phyloP scores from a whole-genome alignment of 192 early-diverging fungal genomes.

The Coemansia sp. region DNA sequence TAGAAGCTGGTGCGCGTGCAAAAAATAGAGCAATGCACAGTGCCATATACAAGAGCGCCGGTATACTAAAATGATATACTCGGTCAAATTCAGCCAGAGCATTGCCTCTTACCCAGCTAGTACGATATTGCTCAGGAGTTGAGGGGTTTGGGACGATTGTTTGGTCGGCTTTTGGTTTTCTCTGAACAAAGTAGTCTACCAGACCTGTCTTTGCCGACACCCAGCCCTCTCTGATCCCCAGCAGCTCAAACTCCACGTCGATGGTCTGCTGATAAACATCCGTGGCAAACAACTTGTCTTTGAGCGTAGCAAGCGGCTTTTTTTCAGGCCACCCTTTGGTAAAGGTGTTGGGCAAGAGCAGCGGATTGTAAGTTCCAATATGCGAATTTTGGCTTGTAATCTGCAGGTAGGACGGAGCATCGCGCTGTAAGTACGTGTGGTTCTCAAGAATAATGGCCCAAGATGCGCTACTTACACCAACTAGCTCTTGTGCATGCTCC shows the following conservation, averaged over 20 bases:
- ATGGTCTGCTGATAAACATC: slow-evolving; percentile 6
- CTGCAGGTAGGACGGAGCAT: neutral
- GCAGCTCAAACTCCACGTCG: slow-evolving; percentile 13
- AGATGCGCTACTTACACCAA: slow-evolving; percentile 5
- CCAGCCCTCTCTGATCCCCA: slow-evolving; percentile 13
- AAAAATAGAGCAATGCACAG: neutral
- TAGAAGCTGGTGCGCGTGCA: neutral
- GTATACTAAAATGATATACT: neutral
- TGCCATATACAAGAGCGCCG: neutral
- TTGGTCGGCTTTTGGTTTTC: neutral
- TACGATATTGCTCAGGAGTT: too few species aligned
- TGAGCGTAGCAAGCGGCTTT: neutral
- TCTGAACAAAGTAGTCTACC: neutral
- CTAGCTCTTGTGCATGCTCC: neutral
- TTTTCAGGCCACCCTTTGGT: neutral
- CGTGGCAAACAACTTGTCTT: neutral
- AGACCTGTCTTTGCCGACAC: slow-evolving; percentile 1
- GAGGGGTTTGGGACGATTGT: neutral
- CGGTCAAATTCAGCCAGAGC: too few species aligned
- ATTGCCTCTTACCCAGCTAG: too few species aligned
- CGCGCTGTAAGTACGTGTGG: neutral
- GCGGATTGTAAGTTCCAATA: slow-evolving; percentile 3
- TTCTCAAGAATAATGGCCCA: slow-evolving; percentile 20
- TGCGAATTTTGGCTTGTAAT: neutral
- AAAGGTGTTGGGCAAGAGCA: slow-evolving; percentile 5